These are phyloP conservation scores for Stachybotrys echinatus DNA, from an alignment of 2,329 filamentous ascomycete genomes.

Conservation along the genomic window DNA sequence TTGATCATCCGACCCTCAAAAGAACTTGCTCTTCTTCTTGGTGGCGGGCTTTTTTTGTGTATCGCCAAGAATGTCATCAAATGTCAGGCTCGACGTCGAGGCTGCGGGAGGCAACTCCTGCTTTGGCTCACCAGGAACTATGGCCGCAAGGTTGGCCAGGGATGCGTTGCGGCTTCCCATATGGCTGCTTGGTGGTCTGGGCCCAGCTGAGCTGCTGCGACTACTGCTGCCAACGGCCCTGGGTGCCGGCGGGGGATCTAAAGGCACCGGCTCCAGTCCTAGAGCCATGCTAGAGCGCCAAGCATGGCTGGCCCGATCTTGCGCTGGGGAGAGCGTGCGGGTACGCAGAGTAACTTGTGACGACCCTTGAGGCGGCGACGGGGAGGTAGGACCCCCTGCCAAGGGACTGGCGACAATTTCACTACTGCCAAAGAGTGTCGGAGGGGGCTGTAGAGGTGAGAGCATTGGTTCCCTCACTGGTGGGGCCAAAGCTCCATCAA, in stretches of 20 bases:
- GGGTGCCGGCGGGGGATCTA: conserved; percentile 23
- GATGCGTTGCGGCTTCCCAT: conserved; percentile 27
- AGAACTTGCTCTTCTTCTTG: conserved; percentile 38
- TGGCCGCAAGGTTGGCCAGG: conserved; percentile 25
- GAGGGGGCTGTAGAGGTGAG: conserved; percentile 32
- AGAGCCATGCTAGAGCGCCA: conserved; percentile 38
- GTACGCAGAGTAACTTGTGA: conserved; percentile 24
- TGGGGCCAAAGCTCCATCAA: conserved; percentile 19
- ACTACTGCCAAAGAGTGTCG: conserved; percentile 24
- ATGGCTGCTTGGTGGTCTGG: conserved; percentile 24
- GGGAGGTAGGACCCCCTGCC: conserved; percentile 13
- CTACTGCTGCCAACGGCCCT: conserved; percentile 17
- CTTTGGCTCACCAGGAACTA: conserved; percentile 11
- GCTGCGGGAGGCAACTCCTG: conserved; percentile 12
- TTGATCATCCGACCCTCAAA: conserved; percentile 14
- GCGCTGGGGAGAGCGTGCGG: conserved; percentile 32
- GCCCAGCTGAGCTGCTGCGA: conserved; percentile 29
- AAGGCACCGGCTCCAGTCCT: conserved; percentile 36
- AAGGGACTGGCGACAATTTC: conserved; percentile 19
- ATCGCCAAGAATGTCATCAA: conserved; percentile 43
- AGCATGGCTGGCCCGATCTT: conserved; percentile 25
- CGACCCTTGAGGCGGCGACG: conserved; percentile 19
- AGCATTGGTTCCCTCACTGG: conserved; percentile 25
- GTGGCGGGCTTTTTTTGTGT: conserved; percentile 21
- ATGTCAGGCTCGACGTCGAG: conserved; percentile 32